Evolutionary conservation across 768 basidiomycete genomes (phyloP).

Genomic region (Auricularia cornea): DNA sequence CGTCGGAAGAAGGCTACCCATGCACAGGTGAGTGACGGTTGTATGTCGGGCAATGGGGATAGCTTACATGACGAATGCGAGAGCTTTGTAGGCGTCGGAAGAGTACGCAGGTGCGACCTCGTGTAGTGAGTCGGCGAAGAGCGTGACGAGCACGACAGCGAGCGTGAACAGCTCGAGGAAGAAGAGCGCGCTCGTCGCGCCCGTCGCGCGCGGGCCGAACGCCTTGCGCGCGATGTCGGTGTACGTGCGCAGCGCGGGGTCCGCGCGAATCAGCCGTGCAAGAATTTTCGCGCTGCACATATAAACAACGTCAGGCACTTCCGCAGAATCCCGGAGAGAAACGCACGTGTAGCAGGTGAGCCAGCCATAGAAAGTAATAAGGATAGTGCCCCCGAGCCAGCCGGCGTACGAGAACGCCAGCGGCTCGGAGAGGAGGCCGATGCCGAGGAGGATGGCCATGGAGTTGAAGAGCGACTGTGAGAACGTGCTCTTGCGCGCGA

Average conservation of each 20-base stretch:
- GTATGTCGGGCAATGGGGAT: background rate
- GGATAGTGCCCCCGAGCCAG: slow-evolving; percentile 68
- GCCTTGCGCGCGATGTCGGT: slow-evolving; percentile 86
- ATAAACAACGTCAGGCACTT: background rate
- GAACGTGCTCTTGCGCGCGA: slow-evolving; percentile 2
- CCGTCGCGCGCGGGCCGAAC: slow-evolving; percentile 65
- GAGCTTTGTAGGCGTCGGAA: slow-evolving; percentile 63
- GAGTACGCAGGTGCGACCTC: slow-evolving; percentile 61
- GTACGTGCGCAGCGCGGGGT: slow-evolving; percentile 69
- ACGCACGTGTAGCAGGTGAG: slow-evolving; percentile 86
- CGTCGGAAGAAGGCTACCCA: slow-evolving; percentile 67
- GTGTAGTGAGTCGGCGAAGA: slow-evolving; percentile 82
- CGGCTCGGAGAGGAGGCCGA: slow-evolving; percentile 84
- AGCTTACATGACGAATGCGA: slow-evolving; percentile 62
- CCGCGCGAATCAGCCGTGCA: slow-evolving; percentile 62
- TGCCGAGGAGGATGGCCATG: slow-evolving; percentile 76
- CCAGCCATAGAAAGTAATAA: slow-evolving; percentile 70
- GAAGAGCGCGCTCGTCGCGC: slow-evolving; percentile 64
- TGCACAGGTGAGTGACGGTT: slow-evolving; percentile 3
- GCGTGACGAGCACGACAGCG: slow-evolving; percentile 79
- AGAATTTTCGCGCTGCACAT: slow-evolving; percentile 72
- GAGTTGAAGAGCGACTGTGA: slow-evolving; percentile 65
- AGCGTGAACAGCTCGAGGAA: slow-evolving; percentile 76
- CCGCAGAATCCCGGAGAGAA: background rate
- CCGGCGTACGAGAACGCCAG: slow-evolving; percentile 89